Conservation (phyloP, 441 rosid species). For the Euphorbia neoarborescens region DNA sequence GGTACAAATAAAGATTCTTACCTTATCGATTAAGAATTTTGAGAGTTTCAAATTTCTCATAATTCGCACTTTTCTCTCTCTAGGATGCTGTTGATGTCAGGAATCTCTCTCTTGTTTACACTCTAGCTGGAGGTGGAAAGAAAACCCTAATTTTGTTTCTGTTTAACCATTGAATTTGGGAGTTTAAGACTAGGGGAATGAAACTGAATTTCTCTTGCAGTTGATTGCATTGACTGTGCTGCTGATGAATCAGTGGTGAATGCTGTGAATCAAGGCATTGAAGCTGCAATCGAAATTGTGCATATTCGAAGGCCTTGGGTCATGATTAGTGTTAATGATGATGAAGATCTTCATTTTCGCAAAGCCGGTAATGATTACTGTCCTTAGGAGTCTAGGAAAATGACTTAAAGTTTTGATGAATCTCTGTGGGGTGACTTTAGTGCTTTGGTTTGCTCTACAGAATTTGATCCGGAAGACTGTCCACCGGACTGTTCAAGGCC, state of each 20-base stretch:
- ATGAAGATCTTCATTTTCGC: conserved; percentile 59
- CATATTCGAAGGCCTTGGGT: conserved; percentile 51
- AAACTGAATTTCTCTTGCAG: conserved; percentile 23
- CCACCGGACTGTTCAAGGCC: conserved; percentile 53
- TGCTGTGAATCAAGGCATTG: conserved; percentile 53
- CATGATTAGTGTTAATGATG: conserved; percentile 59
- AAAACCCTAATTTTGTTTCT: not conserved
- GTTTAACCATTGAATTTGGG: not conserved
- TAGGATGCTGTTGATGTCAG: conserved; percentile 56
- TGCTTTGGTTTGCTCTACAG: conserved; percentile 21
- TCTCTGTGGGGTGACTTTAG: conserved; percentile 8
- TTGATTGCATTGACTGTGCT: conserved; percentile 65
- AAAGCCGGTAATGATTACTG: conserved; percentile 39
- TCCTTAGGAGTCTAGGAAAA: too few species aligned
- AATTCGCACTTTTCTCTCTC: not conserved
- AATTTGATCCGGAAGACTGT: conserved; percentile 57
- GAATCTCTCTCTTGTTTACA: conserved; percentile 58
- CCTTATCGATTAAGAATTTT: not conserved
- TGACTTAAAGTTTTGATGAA: not conserved
- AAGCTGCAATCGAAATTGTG: conserved; percentile 36
- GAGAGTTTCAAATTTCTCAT: not conserved
- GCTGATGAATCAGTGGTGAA: conserved; percentile 52
- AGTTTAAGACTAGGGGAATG: conserved; percentile 11
- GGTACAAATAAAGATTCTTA: conserved; percentile 25
- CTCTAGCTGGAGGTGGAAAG: conserved; percentile 56